phyloP scores from a whole-genome alignment of 345 rosid genomes.

The Xanthoceras sorbifolium region DNA sequence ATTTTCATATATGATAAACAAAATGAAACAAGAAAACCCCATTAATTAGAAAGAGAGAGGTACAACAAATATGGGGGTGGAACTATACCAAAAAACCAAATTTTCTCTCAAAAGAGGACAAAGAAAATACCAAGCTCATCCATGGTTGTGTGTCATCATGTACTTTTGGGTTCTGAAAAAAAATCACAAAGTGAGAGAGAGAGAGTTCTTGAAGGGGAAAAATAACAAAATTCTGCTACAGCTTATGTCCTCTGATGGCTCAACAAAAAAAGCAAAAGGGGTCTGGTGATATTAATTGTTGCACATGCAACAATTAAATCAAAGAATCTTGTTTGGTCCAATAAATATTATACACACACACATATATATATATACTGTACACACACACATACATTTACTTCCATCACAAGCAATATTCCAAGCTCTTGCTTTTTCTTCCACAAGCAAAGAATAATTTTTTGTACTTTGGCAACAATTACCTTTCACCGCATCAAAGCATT shows the following conservation, averaged over 20 bases:
- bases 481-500: constrained; percentile 7
- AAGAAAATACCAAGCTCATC: constrained; percentile 21
- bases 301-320: constrained; percentile 51
- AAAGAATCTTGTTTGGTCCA: constrained; percentile 34
- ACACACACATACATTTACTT: constrained; percentile 32
- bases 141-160: constrained; percentile 29
- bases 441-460: constrained; percentile 25
- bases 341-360: background rate
- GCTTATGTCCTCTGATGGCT: constrained; percentile 44
- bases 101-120: constrained; percentile 32
- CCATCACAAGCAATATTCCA: constrained; percentile 46
- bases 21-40: no score
- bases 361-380: background rate
- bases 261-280: constrained; percentile 55
- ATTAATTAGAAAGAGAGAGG: no score
- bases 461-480: background rate
- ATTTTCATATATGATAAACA: no score
- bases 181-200: no score
- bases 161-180: constrained; percentile 26
- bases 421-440: constrained; percentile 29
- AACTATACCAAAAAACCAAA: constrained; percentile 35
- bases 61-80: no score
- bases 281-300: constrained; percentile 46
- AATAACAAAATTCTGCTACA: constrained; percentile 26
- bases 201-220: constrained; percentile 16